phyloP scores from a whole-genome alignment of 2,329 filamentous ascomycete genomes.

The Xenoacremonium recifei region DNA sequence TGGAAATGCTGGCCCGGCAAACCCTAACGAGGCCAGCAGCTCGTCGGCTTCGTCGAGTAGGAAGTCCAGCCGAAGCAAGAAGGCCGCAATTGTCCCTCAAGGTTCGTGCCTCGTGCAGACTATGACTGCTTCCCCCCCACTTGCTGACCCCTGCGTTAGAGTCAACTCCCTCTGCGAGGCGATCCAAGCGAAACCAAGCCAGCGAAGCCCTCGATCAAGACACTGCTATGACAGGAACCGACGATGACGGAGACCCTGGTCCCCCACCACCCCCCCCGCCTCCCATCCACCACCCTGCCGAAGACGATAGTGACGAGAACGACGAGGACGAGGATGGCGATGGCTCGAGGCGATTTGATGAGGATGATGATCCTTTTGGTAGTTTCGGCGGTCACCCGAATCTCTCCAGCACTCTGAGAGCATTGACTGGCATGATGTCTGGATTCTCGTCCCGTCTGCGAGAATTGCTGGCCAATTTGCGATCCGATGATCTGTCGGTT shows the following conservation, averaged over 20 bases:
- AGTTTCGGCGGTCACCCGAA: conserved; percentile 63
- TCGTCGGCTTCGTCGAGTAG: conserved; percentile 66
- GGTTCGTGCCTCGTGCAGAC: conserved; percentile 30
- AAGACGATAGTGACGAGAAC: conserved; percentile 36
- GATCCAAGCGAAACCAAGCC: conserved; percentile 55
- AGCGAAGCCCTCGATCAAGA: conserved; percentile 58
- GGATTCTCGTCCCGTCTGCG: conserved; percentile 77
- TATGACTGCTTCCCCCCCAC: background rate
- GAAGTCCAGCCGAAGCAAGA: conserved; percentile 72
- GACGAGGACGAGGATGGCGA: conserved; percentile 34
- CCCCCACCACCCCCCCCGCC: conserved; percentile 44
- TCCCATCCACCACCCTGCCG: conserved; percentile 32
- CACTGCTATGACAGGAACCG: conserved; percentile 68
- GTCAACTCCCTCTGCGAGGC: conserved; percentile 38
- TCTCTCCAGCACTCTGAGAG: conserved; percentile 78
- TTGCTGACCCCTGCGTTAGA: conserved; percentile 27
- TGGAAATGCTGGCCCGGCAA: conserved; percentile 51
- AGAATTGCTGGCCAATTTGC: conserved; percentile 72
- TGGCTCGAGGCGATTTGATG: conserved; percentile 46
- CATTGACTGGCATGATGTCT: conserved; percentile 88
- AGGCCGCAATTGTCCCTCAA: conserved; percentile 47
- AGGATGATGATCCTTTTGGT: conserved; percentile 65
- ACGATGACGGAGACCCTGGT: conserved; percentile 48
- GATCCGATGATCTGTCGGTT: conserved; percentile 81
- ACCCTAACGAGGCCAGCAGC: conserved; percentile 56